These are phyloP conservation scores for Tricholoma sp. DNA, from an alignment of 768 basidiomycete species.

Conservation along the genomic window DNA sequence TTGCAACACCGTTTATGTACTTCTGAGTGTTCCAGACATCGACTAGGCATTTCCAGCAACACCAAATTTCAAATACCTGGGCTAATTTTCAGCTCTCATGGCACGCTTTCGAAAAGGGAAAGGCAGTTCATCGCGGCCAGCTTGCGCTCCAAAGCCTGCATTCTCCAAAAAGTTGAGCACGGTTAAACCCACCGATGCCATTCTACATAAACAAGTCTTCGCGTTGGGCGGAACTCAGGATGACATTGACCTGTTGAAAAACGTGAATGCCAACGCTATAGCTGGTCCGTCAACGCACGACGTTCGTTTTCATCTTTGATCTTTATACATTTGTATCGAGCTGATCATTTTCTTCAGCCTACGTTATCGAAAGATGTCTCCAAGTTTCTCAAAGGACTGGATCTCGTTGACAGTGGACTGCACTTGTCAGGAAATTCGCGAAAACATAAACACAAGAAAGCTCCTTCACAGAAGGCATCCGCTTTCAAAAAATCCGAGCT, in stretches of 20 bases:
- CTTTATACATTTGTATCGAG: neutral
- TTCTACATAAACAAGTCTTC: slow-evolving; percentile 28
- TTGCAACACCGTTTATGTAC: too few relatives aligned
- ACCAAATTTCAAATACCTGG: too few relatives aligned
- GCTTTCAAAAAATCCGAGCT: slow-evolving; percentile 6
- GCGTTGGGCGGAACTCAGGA: slow-evolving; percentile 44
- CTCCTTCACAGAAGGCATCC: slow-evolving; percentile 2
- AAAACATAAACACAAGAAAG: slow-evolving; percentile 16
- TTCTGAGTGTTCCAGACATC: too few relatives aligned
- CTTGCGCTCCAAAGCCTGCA: slow-evolving; percentile 2
- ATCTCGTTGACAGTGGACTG: slow-evolving; percentile 18
- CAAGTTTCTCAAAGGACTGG: slow-evolving; percentile 40
- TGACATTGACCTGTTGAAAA: slow-evolving; percentile 42
- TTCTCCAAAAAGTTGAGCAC: slow-evolving; percentile 8
- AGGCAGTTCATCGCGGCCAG: slow-evolving; percentile 2
- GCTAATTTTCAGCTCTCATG: slow-evolving; percentile 8
- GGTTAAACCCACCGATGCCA: slow-evolving; percentile 11
- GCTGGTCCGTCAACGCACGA: slow-evolving; percentile 27
- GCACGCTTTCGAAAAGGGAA: slow-evolving; percentile 22
- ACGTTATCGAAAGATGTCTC: slow-evolving; percentile 40
- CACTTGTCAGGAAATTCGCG: slow-evolving; percentile 11
- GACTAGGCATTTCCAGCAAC: too few relatives aligned
- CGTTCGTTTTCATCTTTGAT: slow-evolving; percentile 15
- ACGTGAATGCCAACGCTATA: slow-evolving; percentile 26
- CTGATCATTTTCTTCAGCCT: slow-evolving; percentile 24